phyloP scores from a whole-genome alignment of 2,329 filamentous ascomycete genomes.

The Pseudogymnoascus sp. region DNA sequence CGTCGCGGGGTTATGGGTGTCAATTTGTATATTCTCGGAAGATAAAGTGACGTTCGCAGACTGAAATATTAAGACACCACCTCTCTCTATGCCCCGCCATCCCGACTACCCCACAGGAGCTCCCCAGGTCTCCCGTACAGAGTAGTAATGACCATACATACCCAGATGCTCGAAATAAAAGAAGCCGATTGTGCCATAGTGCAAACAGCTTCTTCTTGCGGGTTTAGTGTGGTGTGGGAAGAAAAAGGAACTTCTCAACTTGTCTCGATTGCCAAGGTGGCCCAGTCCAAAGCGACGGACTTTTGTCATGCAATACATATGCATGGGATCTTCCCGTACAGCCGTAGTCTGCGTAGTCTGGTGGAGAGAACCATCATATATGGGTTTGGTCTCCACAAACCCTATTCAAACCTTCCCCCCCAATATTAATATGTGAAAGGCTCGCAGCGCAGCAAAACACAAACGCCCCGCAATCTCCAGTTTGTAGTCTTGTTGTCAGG shows the following conservation, averaged over 20 bases:
- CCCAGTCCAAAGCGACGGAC: neutral
- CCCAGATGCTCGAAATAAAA: neutral
- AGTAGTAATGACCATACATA: neutral
- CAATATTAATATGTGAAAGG: constrained; percentile 8
- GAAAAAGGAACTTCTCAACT: neutral
- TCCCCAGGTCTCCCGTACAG: neutral
- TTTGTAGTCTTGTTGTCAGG: neutral
- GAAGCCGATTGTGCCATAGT: neutral
- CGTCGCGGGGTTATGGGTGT: neutral
- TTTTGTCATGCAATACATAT: constrained; percentile 4
- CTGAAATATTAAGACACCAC: neutral
- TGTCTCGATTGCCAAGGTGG: neutral
- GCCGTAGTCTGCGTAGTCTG: neutral
- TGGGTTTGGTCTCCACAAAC: constrained; percentile 8
- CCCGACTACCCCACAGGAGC: neutral
- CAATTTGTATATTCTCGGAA: neutral
- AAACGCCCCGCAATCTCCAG: constrained; percentile 2
- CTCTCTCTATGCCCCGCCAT: neutral
- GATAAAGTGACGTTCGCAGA: neutral
- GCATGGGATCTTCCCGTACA: constrained; percentile 8
- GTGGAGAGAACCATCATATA: constrained; percentile 7
- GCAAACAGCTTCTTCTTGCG: neutral
- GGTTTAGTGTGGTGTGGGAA: neutral
- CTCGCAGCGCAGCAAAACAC: constrained; percentile 3
- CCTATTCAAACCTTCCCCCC: constrained; percentile 6